phyloP scores from a whole-genome alignment of 1,284 basidiomycete species.

The Agroathelia rolfsii region DNA sequence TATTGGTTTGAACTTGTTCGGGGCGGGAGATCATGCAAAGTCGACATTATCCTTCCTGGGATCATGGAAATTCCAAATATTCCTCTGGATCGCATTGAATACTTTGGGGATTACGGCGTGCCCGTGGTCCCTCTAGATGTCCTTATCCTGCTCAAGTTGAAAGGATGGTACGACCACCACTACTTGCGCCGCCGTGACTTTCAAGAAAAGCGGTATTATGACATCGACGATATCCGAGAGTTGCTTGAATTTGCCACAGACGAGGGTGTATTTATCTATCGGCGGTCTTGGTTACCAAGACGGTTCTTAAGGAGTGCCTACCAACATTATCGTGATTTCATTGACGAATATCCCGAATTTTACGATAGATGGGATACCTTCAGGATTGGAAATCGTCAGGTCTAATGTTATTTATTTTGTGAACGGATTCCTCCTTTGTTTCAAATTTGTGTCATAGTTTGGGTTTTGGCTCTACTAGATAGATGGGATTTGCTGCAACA shows the following conservation, averaged over 20 bases:
- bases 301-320: no score
- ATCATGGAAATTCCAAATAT: constrained; percentile 21
- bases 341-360: no score
- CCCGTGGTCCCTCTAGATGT: constrained; percentile 22
- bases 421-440: no score
- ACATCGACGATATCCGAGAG: constrained; percentile 19
- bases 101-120: constrained; percentile 11
- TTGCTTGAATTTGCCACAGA: constrained; percentile 16
- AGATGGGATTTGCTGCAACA: no score
- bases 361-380: no score
- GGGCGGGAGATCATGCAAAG: constrained; percentile 17
- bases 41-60: constrained; percentile 26
- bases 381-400: no score
- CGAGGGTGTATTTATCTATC: constrained; percentile 11
- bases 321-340: no score
- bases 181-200: constrained; percentile 14
- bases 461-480: no score
- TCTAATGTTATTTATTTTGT: no score
- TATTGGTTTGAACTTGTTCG: constrained; percentile 17
- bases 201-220: constrained; percentile 19
- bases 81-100: constrained; percentile 12
- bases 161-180: constrained; percentile 25
- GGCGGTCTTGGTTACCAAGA: no score
- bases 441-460: no score
- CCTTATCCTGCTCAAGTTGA: constrained; percentile 23